Percentiles rank a stretch among this genome's conserved stretches.
phyloP scores from a whole-genome alignment of 352 stramenopile species.

The Aphanomyces euteiches region DNA sequence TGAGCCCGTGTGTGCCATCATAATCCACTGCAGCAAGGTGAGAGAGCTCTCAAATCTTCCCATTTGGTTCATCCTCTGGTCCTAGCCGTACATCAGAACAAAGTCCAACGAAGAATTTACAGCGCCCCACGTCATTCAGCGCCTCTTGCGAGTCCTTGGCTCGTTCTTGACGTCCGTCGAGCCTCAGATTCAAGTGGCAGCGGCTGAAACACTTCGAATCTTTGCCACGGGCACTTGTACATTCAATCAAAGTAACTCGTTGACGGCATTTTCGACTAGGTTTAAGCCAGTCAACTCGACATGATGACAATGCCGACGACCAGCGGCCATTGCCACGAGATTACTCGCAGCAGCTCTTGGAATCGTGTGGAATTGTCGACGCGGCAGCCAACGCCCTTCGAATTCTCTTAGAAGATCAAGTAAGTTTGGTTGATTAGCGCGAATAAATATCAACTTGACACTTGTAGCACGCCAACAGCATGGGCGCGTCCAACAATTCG shows the following conservation, averaged over 20 bases:
- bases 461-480: background rate
- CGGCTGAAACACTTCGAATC: constrained; percentile 48
- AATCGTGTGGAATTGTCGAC: constrained; percentile 58
- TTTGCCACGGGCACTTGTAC: constrained; percentile 66
- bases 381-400: constrained; percentile 58
- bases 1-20: constrained; percentile 3
- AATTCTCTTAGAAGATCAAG: constrained; percentile 62
- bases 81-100: constrained; percentile 60
- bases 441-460: no score
- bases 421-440: background rate
- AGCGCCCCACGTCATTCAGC: constrained; percentile 49
- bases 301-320: constrained; percentile 42
- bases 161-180: constrained; percentile 56
- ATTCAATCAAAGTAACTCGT: constrained; percentile 12
- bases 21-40: constrained; percentile 25
- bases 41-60: background rate
- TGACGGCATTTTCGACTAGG: background rate
- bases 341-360: constrained; percentile 64
- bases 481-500: constrained; percentile 8
- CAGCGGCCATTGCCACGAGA: constrained; percentile 53
- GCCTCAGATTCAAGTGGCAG: constrained; percentile 58
- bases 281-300: no score
- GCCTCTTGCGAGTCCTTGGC: constrained; percentile 48
- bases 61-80: background rate
- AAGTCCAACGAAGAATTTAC: constrained; percentile 79